Evolutionary conservation across 441 rosid genomes (phyloP).

Genomic region (Daphne laureola): DNA sequence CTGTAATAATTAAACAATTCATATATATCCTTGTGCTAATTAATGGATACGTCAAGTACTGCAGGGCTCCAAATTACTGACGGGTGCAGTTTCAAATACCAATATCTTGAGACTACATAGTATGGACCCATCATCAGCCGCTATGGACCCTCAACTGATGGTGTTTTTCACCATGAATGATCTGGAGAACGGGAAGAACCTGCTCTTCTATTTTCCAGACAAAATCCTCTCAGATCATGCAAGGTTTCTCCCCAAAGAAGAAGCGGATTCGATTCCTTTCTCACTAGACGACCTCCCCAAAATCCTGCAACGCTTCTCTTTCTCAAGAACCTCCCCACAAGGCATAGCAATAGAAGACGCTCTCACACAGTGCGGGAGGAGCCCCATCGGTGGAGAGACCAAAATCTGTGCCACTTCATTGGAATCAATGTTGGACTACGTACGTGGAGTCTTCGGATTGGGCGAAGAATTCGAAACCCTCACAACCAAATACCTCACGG

Average conservation of each 20-base stretch:
- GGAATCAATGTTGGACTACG: conserved; percentile 11
- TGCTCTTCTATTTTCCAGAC: conserved; percentile 24
- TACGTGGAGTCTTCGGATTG: conserved; percentile 3
- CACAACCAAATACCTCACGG: neutral
- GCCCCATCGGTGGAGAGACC: conserved; percentile 10
- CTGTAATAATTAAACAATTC: neutral
- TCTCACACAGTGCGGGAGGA: conserved; percentile 21
- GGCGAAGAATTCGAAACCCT: neutral
- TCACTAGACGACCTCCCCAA: conserved; percentile 21
- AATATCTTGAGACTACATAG: conserved; percentile 8
- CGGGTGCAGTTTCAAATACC: neutral
- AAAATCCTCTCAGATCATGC: conserved; percentile 22
- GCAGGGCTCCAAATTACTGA: neutral
- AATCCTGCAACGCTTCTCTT: conserved; percentile 30
- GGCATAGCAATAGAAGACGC: conserved; percentile 36
- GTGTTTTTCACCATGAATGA: conserved; percentile 31
- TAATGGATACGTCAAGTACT: neutral
- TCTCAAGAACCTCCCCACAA: conserved; percentile 29
- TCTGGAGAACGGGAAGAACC: conserved; percentile 22
- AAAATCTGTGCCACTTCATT: conserved; percentile 16
- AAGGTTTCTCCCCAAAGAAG: conserved; percentile 23
- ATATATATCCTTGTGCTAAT: neutral
- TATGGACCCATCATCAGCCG: conserved; percentile 11
- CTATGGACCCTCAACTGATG: conserved; percentile 15
- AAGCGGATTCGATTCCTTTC: conserved; percentile 42